Conservation (phyloP, 2,329 filamentous ascomycete genomes). For the Alternaria sp. region DNA sequence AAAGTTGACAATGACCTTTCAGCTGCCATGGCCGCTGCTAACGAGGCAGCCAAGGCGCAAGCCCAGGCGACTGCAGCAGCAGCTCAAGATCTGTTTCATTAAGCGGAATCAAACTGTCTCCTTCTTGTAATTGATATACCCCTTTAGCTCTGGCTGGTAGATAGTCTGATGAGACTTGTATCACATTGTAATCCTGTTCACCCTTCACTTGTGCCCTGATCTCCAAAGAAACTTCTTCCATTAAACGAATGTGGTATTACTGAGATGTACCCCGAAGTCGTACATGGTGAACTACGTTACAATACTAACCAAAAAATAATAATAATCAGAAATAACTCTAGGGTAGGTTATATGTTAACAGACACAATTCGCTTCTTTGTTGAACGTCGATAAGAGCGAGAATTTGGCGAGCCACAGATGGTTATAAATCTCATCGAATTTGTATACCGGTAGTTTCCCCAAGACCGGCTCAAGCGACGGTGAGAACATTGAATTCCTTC, state of each 20-base stretch:
- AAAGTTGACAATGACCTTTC: constrained; percentile 48
- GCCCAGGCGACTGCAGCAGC: constrained; percentile 49
- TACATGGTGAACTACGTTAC: not conserved
- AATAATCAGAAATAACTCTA: not conserved
- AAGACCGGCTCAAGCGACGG: not conserved
- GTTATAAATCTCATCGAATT: too few species aligned
- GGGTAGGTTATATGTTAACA: too few species aligned
- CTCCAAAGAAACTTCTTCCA: not conserved
- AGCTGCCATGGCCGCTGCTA: constrained; percentile 49
- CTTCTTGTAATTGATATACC: constrained; percentile 13
- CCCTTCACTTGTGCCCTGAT: not conserved
- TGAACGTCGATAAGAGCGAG: not conserved
- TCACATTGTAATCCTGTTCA: not conserved
- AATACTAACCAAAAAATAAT: not conserved
- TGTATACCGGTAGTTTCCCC: too few species aligned
- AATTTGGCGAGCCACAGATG: too few species aligned
- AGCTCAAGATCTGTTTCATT: constrained; percentile 32
- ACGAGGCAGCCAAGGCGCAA: constrained; percentile 26
- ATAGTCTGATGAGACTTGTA: constrained; percentile 4
- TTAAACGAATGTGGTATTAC: not conserved
- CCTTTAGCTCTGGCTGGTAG: not conserved
- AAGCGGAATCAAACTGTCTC: not conserved
- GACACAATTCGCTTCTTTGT: not conserved
- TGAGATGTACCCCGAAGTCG: not conserved
- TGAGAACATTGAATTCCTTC: not conserved